Conservation (phyloP, 129 eudicot species). For the Erigeron canadensis region DNA sequence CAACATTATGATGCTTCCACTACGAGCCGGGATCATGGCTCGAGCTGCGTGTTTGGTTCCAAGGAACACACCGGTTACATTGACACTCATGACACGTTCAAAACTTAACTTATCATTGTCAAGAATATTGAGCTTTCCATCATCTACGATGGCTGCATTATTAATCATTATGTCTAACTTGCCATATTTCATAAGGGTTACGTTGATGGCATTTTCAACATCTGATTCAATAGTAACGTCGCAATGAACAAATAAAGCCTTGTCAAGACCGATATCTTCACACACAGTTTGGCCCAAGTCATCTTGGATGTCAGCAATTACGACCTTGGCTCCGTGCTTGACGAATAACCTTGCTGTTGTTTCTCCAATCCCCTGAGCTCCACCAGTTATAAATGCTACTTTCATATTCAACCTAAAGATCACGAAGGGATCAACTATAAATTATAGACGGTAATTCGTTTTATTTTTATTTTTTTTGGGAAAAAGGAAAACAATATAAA, state of each 20-base stretch:
- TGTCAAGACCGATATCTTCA: slow-evolving; percentile 1
- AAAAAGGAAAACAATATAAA: too few species aligned
- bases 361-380: slow-evolving; percentile 13
- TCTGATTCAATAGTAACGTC: slow-evolving; percentile 25
- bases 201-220: slow-evolving; percentile 25
- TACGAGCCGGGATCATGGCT: slow-evolving; percentile 21
- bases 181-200: slow-evolving; percentile 11
- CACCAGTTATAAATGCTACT: slow-evolving; percentile 3
- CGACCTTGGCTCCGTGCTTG: slow-evolving; percentile 12
- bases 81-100: slow-evolving; percentile 13
- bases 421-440: too few species aligned
- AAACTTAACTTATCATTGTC: background rate
- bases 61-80: slow-evolving; percentile 19
- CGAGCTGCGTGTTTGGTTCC: slow-evolving; percentile 34
- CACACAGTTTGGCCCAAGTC: background rate
- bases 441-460: too few species aligned
- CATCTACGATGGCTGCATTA: slow-evolving; percentile 26
- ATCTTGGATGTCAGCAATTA: slow-evolving; percentile 2
- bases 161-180: slow-evolving; percentile 36
- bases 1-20: slow-evolving; percentile 25
- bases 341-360: slow-evolving; percentile 4
- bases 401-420: slow-evolving; percentile 3
- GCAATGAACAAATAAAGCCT: background rate
- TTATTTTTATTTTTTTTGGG: too few species aligned
- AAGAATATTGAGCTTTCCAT: background rate